A percentile compares a stretch with the other conserved stretches of the same genome.
Conservation (phyloP, 306 rosid species). For the Malus orientalis region DNA sequence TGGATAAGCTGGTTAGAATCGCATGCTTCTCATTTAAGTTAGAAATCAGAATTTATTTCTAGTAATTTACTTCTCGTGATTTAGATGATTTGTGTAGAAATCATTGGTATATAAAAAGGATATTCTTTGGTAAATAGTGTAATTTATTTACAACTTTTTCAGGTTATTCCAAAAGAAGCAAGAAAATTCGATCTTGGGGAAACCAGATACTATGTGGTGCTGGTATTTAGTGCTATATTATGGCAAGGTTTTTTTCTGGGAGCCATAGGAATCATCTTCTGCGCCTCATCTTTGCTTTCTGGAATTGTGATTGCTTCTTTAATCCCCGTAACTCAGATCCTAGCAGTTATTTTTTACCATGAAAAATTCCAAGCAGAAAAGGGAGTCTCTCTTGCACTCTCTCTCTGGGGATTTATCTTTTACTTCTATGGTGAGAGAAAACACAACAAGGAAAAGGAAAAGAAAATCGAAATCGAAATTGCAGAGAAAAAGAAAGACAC, state of each 20-base stretch:
- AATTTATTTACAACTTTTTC: not conserved
- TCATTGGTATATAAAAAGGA: not conserved
- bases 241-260: conserved; percentile 53
- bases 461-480: not conserved
- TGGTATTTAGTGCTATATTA: conserved; percentile 32
- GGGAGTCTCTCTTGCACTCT: conserved; percentile 36
- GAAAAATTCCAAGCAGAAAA: conserved; percentile 45
- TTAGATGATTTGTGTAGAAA: too few relatives aligned
- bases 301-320: conserved; percentile 34
- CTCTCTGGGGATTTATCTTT: conserved; percentile 46
- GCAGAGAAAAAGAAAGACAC: not conserved
- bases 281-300: conserved; percentile 41
- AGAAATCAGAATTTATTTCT: too few relatives aligned
- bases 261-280: conserved; percentile 48
- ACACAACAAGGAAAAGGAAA: not conserved
- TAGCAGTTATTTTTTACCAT: conserved; percentile 39
- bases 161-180: conserved; percentile 48
- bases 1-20: too few relatives aligned
- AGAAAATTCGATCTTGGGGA: conserved; percentile 35
- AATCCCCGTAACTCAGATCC: conserved; percentile 32
- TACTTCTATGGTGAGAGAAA: conserved; percentile 55
- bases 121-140: not conserved
- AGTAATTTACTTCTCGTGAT: too few relatives aligned
- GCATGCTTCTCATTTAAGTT: too few relatives aligned
- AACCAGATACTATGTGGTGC: conserved; percentile 33